phyloP scores from a whole-genome alignment of 148 eudicot genomes.

The Vaccinium corymbosum region DNA sequence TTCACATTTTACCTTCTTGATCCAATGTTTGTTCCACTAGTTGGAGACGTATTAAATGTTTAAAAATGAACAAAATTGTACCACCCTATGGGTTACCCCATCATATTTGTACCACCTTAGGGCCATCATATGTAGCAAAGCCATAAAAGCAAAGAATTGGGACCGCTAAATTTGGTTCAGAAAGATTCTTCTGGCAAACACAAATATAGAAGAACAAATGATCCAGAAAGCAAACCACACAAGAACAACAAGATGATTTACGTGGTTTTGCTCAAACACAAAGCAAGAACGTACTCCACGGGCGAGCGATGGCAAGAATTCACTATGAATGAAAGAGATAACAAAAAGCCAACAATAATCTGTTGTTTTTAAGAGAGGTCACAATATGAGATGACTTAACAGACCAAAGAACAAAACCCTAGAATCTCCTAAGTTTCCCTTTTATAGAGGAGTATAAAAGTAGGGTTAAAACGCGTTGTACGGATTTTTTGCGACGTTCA shows the following conservation, averaged over 20 bases:
- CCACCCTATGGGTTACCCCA: background rate
- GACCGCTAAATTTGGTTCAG: slow-evolving; percentile 13
- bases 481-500: background rate
- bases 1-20: background rate
- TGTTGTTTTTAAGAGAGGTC: background rate
- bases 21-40: slow-evolving; percentile 9
- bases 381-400: background rate
- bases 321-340: background rate
- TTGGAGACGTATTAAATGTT: slow-evolving; percentile 3
- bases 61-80: slow-evolving; percentile 5
- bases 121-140: background rate
- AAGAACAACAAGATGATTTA: background rate
- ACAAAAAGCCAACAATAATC: background rate
- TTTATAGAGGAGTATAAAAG: background rate
- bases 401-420: background rate
- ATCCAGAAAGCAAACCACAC: too few species aligned
- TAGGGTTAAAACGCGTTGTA: background rate
- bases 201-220: too few species aligned
- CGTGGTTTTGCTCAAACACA: background rate
- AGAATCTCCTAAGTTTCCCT: background rate
- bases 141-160: slow-evolving; percentile 8
- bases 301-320: background rate
- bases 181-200: background rate
- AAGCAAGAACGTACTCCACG: background rate
- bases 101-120: too few species aligned